A percentile compares a stretch with the other conserved stretches of the same genome.
Conservation (phyloP, 805 yeast species). For the Lipomyces sp. region DNA sequence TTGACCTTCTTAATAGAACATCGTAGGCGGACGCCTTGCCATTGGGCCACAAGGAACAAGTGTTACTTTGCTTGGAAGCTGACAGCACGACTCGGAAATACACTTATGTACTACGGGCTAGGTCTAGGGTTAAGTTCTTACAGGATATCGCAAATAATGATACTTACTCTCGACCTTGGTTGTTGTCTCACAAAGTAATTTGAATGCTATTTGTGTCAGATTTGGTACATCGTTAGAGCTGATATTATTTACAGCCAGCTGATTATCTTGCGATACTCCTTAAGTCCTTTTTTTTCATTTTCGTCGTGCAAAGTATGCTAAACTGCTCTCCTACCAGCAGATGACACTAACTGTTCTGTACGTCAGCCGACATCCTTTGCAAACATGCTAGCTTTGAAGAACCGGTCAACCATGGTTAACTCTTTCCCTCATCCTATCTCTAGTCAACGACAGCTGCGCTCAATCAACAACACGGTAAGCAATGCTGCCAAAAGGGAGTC, state of each 20-base stretch:
- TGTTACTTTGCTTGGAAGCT: conserved; percentile 1
- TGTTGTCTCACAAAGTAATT: too few species aligned
- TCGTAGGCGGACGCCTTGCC: conserved; percentile 49
- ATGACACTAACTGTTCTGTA: background rate
- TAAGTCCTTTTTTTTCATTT: too few species aligned
- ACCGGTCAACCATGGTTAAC: background rate
- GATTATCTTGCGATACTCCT: too few species aligned
- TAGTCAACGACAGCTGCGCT: background rate
- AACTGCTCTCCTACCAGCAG: background rate
- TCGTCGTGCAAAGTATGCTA: background rate
- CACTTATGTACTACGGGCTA: background rate
- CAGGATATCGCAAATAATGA: too few species aligned
- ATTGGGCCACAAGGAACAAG: conserved; percentile 47
- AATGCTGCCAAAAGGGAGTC: background rate
- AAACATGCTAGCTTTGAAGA: background rate
- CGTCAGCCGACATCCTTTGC: background rate
- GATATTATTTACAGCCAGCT: too few species aligned
- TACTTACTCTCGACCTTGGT: too few species aligned
- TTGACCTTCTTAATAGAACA: conserved; percentile 11
- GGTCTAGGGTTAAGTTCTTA: background rate
- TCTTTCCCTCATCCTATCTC: background rate
- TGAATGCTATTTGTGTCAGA: too few species aligned
- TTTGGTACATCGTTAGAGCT: too few species aligned
- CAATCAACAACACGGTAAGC: background rate
- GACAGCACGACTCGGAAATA: background rate